Percentiles rank a stretch among this genome's conserved stretches.
Conservation (phyloP, 768 basidiomycete species). For the Mycena amicta region DNA sequence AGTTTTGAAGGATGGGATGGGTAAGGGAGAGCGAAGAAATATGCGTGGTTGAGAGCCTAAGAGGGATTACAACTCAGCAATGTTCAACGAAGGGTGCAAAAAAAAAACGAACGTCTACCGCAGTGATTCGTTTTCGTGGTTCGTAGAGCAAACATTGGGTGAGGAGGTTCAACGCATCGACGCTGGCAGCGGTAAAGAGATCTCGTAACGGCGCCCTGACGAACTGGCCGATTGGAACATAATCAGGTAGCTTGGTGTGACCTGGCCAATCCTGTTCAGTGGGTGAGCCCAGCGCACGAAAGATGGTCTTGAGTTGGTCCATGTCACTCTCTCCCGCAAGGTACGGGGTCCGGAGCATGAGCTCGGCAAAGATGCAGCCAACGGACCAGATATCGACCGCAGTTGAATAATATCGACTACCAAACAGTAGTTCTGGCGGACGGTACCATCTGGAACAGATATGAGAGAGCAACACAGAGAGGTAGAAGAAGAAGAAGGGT, state of each 20-base stretch:
- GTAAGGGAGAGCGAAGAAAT: conserved; percentile 84
- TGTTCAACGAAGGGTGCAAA: not conserved
- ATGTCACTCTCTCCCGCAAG: conserved; percentile 94
- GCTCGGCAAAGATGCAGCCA: conserved; percentile 96
- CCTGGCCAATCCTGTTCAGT: conserved; percentile 98
- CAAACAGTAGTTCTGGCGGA: conserved; percentile 92
- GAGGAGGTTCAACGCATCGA: conserved; percentile 83
- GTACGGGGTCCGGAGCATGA: conserved; percentile 95
- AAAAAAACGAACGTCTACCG: conserved; percentile 63
- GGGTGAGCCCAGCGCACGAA: conserved; percentile 93
- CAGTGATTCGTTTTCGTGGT: conserved; percentile 78
- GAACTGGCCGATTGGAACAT: conserved; percentile 83
- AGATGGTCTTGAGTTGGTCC: conserved; percentile 94
- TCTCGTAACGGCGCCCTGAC: conserved; percentile 81
- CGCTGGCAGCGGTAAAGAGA: conserved; percentile 88
- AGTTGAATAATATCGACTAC: conserved; percentile 86
- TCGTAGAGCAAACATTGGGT: conserved; percentile 82
- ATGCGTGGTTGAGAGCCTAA: conserved; percentile 86
- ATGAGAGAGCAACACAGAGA: no score
- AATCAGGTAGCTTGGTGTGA: conserved; percentile 88
- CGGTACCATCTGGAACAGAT: conserved; percentile 83
- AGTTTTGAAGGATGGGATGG: conserved; percentile 89
- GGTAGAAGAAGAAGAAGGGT: no score
- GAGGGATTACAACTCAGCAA: not conserved
- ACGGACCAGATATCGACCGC: conserved; percentile 97